Evolutionary conservation across 2,329 filamentous ascomycete genomes (phyloP).

Genomic region (Neonectria ditissima): DNA sequence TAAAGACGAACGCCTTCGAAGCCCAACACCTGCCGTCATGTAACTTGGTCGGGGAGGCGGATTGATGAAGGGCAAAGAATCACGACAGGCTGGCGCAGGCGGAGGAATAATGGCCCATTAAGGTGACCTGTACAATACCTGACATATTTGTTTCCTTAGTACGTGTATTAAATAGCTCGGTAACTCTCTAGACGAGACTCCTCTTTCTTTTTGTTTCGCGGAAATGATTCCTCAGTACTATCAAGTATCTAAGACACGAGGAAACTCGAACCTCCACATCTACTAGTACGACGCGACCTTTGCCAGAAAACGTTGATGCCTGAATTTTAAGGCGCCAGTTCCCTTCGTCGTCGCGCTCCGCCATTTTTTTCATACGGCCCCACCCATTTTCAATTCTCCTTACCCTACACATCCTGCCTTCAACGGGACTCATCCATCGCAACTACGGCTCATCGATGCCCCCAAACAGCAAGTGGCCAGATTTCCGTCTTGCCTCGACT

Average conservation of each 20-base stretch:
- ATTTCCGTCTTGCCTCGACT: slow-evolving; percentile 49
- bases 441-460: slow-evolving; percentile 43
- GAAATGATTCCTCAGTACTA: background rate
- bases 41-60: slow-evolving; percentile 13
- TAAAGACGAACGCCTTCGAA: background rate
- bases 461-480: slow-evolving; percentile 49
- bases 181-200: background rate
- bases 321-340: slow-evolving; percentile 36
- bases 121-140: slow-evolving; percentile 39
- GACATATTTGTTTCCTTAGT: slow-evolving; percentile 39
- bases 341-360: slow-evolving; percentile 34
- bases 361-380: slow-evolving; percentile 45
- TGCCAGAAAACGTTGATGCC: slow-evolving; percentile 27
- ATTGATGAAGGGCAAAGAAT: slow-evolving; percentile 20
- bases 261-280: too few relatives aligned
- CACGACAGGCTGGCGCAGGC: slow-evolving; percentile 7
- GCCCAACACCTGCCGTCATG: background rate
- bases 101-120: slow-evolving; percentile 23
- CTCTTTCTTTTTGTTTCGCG: background rate
- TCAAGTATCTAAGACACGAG: background rate
- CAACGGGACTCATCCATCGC: slow-evolving; percentile 35
- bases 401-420: slow-evolving; percentile 41
- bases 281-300: background rate
- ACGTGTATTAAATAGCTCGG: slow-evolving; percentile 27
- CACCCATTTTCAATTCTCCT: slow-evolving; percentile 42